Conservation (phyloP, 345 rosid genomes). For the Gynandropsis gynandra region DNA sequence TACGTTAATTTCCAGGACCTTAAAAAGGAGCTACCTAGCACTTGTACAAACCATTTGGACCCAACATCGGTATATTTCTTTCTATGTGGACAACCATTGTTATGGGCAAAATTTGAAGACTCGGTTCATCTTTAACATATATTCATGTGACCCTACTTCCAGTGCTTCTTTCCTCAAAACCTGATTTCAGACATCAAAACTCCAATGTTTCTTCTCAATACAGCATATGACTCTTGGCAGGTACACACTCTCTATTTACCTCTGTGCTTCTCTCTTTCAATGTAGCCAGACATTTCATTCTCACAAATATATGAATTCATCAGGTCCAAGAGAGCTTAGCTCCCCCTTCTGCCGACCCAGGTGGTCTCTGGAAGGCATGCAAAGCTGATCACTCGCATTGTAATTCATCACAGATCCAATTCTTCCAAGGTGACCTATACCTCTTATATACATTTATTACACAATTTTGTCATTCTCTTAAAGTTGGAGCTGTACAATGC, state of each 20-base stretch:
- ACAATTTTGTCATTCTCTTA: no score
- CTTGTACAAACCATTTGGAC: slow-evolving; percentile 59
- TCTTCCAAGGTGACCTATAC: slow-evolving; percentile 48
- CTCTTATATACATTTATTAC: neutral
- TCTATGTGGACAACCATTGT: neutral
- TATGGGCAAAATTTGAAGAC: neutral
- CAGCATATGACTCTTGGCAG: slow-evolving; percentile 86
- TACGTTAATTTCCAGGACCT: slow-evolving; percentile 36
- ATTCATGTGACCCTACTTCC: neutral
- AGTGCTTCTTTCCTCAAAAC: slow-evolving; percentile 93
- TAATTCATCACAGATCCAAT: slow-evolving; percentile 48
- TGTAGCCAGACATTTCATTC: neutral
- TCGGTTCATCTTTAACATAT: slow-evolving; percentile 3
- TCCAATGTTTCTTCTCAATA: slow-evolving; percentile 70
- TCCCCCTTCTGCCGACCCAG: slow-evolving; percentile 54
- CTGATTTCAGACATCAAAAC: slow-evolving; percentile 53
- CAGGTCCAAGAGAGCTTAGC: slow-evolving; percentile 62
- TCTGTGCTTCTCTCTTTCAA: slow-evolving; percentile 14
- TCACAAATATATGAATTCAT: neutral
- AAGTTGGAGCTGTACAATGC: neutral
- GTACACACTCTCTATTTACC: slow-evolving; percentile 25
- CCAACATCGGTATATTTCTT: slow-evolving; percentile 54
- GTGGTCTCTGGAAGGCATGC: slow-evolving; percentile 55
- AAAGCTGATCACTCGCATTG: slow-evolving; percentile 45
- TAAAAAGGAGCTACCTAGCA: slow-evolving; percentile 48